phyloP scores from a whole-genome alignment of 331 rosid genomes.

The Phaseolus coccineus region DNA sequence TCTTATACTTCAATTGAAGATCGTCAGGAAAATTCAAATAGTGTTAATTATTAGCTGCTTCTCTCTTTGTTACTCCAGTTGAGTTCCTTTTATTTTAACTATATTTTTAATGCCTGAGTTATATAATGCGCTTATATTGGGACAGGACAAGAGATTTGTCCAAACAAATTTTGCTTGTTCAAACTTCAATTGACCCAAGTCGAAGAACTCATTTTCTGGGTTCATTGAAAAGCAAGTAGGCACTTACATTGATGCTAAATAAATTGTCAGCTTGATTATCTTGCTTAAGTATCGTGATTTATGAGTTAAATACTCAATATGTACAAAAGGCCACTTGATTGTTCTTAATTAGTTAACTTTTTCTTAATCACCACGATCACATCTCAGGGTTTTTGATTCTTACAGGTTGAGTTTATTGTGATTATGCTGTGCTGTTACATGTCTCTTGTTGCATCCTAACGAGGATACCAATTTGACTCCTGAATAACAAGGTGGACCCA shows the following conservation, averaged over 20 bases:
- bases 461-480: slow-evolving; percentile 34
- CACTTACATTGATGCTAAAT: background rate
- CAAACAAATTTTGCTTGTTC: slow-evolving; percentile 3
- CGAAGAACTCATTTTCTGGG: background rate
- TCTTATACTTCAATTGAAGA: background rate
- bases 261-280: background rate
- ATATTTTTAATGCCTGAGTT: background rate
- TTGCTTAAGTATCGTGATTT: background rate
- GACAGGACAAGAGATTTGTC: background rate
- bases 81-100: background rate
- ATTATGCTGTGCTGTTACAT: slow-evolving; percentile 17
- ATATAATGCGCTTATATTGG: background rate
- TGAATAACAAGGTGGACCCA: slow-evolving; percentile 21
- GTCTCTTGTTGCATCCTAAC: slow-evolving; percentile 24
- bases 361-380: background rate
- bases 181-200: background rate
- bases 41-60: background rate
- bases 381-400: background rate
- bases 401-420: slow-evolving; percentile 11
- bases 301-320: background rate
- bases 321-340: background rate
- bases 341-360: background rate
- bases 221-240: background rate
- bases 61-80: background rate
- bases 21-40: background rate